These are phyloP conservation scores for Kodamaea alishanica DNA, from an alignment of 1,139 yeast species.

Conservation along the genomic window DNA sequence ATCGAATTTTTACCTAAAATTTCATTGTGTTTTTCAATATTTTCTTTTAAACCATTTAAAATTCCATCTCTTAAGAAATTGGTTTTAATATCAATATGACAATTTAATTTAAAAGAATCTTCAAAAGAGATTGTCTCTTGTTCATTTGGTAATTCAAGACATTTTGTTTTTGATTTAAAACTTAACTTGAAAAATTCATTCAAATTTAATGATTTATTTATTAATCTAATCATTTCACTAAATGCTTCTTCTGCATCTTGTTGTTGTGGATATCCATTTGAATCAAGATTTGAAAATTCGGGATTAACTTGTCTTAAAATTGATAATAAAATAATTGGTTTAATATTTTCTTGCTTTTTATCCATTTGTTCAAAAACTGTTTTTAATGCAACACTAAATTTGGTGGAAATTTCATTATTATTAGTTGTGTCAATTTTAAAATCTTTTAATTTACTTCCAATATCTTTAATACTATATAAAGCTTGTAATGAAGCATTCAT, in stretches of 20 bases:
- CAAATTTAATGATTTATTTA: slow-evolving; percentile 48
- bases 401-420: slow-evolving; percentile 54
- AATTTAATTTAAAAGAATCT: slow-evolving; percentile 69
- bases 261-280: slow-evolving; percentile 74
- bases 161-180: slow-evolving; percentile 59
- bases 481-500: slow-evolving; percentile 87
- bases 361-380: slow-evolving; percentile 45
- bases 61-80: slow-evolving; percentile 89
- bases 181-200: slow-evolving; percentile 62
- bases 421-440: slow-evolving; percentile 20
- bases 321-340: slow-evolving; percentile 54
- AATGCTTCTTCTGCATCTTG: slow-evolving; percentile 98
- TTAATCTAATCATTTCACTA: slow-evolving; percentile 64
- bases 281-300: slow-evolving; percentile 77
- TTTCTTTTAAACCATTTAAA: slow-evolving; percentile 68
- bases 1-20: slow-evolving; percentile 64
- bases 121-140: slow-evolving; percentile 42
- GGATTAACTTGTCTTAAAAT: slow-evolving; percentile 68
- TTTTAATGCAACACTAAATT: slow-evolving; percentile 33
- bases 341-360: slow-evolving; percentile 45
- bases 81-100: slow-evolving; percentile 83
- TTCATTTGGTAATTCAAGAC: slow-evolving; percentile 58
- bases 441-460: slow-evolving; percentile 33
- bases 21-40: slow-evolving; percentile 74
- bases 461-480: slow-evolving; percentile 62